Conservation (phyloP, 2,329 filamentous ascomycete genomes). For the Scedosporium dehoogii region DNA sequence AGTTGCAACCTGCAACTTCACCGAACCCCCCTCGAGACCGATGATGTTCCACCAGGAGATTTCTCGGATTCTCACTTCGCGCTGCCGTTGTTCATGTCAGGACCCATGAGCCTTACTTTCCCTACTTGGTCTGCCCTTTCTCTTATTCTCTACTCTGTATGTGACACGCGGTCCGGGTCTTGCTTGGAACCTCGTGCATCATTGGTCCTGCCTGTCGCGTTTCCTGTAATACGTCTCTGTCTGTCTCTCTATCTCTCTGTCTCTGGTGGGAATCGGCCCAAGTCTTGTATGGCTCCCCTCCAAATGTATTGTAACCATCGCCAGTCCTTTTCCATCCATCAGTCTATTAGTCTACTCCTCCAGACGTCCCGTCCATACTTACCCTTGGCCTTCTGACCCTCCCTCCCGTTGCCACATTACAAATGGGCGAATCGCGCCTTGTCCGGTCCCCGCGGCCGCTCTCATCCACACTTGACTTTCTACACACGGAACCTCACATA, state of each 20-base stretch:
- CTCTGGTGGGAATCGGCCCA: not conserved
- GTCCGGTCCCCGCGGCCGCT: not conserved
- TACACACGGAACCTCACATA: not conserved
- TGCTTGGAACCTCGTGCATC: not conserved
- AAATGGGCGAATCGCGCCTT: not conserved
- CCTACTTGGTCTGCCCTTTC: not conserved
- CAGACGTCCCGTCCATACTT: not conserved
- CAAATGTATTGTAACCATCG: not conserved
- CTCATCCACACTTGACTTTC: not conserved
- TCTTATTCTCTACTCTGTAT: not conserved
- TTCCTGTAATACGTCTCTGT: not conserved
- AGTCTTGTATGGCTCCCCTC: not conserved
- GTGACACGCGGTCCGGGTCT: not conserved
- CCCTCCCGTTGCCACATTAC: not conserved
- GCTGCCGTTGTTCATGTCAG: not conserved
- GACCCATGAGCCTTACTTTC: not conserved
- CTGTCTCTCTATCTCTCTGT: not conserved
- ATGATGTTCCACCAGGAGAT: not conserved
- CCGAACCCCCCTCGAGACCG: not conserved
- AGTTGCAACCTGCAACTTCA: not conserved
- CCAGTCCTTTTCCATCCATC: not conserved
- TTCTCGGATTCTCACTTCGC: not conserved
- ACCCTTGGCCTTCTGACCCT: not conserved
- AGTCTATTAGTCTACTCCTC: not conserved
- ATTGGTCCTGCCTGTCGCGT: not conserved